Evolutionary conservation across 2,329 filamentous ascomycete genomes (phyloP).

Genomic region (Nemania bipapillata): DNA sequence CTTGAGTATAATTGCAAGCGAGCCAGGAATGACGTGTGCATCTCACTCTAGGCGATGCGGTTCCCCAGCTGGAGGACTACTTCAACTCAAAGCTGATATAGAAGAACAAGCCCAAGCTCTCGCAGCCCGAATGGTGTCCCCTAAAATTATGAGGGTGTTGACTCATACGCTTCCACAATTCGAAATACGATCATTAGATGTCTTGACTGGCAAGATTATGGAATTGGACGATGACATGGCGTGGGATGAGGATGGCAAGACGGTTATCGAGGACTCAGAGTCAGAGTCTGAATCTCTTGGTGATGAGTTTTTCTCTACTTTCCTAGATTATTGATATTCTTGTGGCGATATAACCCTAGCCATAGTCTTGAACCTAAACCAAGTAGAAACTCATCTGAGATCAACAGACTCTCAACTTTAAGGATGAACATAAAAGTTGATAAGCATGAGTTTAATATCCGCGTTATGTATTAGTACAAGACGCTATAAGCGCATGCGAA

Average conservation of each 20-base stretch:
- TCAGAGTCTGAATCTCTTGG: not conserved
- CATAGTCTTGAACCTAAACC: too few relatives aligned
- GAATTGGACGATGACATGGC: slow-evolving; percentile 13
- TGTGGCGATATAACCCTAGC: too few relatives aligned
- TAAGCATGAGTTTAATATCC: too few relatives aligned
- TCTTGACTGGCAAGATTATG: slow-evolving; percentile 29
- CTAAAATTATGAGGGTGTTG: slow-evolving; percentile 21
- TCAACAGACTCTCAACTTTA: too few relatives aligned
- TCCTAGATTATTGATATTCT: not conserved
- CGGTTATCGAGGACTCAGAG: slow-evolving; percentile 4
- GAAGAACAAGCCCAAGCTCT: slow-evolving; percentile 20
- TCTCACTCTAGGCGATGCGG: slow-evolving; percentile 24
- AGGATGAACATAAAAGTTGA: too few relatives aligned
- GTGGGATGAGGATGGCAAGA: slow-evolving; percentile 27
- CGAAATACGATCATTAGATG: slow-evolving; percentile 18
- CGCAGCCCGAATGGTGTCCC: slow-evolving; percentile 15
- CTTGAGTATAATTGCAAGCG: slow-evolving; percentile 5
- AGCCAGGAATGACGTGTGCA: slow-evolving; percentile 3
- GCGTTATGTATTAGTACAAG: too few relatives aligned
- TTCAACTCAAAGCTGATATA: slow-evolving; percentile 21
- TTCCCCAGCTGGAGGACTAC: not conserved
- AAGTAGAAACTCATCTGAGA: too few relatives aligned
- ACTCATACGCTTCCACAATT: slow-evolving; percentile 21
- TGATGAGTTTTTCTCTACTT: slow-evolving; percentile 1
- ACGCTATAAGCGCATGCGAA: too few relatives aligned